Evolutionary conservation across 345 rosid species (phyloP), one percentile per base, ranked within the genome.

Genomic region (Carallia brachiata): DNA sequence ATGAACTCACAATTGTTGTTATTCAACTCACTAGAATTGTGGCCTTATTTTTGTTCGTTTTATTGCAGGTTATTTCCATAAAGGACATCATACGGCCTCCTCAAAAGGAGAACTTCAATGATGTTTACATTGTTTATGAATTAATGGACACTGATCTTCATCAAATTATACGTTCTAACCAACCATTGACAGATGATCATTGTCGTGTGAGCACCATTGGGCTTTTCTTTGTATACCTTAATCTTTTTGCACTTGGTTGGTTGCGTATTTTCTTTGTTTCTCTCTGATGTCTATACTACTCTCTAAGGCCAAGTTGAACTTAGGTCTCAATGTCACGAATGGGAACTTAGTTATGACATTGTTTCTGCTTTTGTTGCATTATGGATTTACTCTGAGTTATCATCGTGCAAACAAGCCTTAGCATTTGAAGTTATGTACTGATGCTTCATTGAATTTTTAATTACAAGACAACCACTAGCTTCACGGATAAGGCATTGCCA

Each of bases 111-210:
- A 95, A 79, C 80, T 95, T 92, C 88, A 92, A 95, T 50, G 99
- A 95, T 82, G 99, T 95, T 19, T 95, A 92, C 83, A 87, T 84
- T 44, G 96, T 95, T 67, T 89, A 75, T 73, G 99, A 95, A 77
- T 81, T 95, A 73, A 84, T 95, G 99, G 99, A 95, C 80, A 90
- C 98, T 13, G 99, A 95, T 87, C 96, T 95, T 70, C 87, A 88
- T 82, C 89, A 94, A 70, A 89, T 95, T 44, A 88, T 95, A 53
- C 91, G 89, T n/a, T 90, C 99, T 81, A 83, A 79, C 83, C 99
- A 90, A 84, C 61, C 71, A 27, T 78, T 95, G 85, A 85, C 85
- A 1, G 91, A 83, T 74, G 96, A 92, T 76, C 99, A 92, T 75
- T 95, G 97, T 77, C 93, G 97, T 82, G 99, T 95, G 32, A 58